These are phyloP conservation scores for Aspergillus sp. DNA, from an alignment of 2,329 filamentous ascomycete genomes.

Conservation along the genomic window DNA sequence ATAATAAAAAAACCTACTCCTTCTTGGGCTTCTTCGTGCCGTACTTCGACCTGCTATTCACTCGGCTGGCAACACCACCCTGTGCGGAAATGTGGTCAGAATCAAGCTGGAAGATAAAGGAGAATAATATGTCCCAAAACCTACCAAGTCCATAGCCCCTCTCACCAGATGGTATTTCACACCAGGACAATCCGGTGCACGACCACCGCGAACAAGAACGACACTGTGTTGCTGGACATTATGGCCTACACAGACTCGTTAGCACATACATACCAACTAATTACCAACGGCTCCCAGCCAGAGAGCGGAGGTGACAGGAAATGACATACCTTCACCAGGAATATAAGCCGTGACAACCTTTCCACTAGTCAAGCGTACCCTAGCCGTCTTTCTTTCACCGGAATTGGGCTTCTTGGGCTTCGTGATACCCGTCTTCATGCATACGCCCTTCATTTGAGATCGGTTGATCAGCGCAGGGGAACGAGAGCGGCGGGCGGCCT, in stretches of 20 bases:
- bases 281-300: background rate
- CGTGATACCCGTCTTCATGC: slow-evolving; percentile 87
- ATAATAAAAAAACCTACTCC: slow-evolving; percentile 42
- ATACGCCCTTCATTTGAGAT: slow-evolving; percentile 91
- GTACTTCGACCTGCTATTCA: slow-evolving; percentile 89
- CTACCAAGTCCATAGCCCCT: slow-evolving; percentile 87
- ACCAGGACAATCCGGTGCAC: slow-evolving; percentile 96
- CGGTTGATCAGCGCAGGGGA: slow-evolving; percentile 78
- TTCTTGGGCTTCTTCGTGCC: slow-evolving; percentile 98
- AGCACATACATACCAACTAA: background rate
- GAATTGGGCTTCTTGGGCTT: slow-evolving; percentile 99
- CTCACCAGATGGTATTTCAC: slow-evolving; percentile 93
- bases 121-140: slow-evolving; percentile 36
- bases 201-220: slow-evolving; percentile 88
- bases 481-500: slow-evolving; percentile 78
- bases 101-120: background rate
- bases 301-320: background rate
- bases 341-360: slow-evolving; percentile 91
- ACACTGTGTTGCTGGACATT: slow-evolving; percentile 99
- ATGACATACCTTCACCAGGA: slow-evolving; percentile 73
- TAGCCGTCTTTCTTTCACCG: slow-evolving; percentile 91
- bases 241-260: slow-evolving; percentile 58
- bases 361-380: slow-evolving; percentile 83
- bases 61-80: slow-evolving; percentile 86
- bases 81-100: slow-evolving; percentile 43